Conservation (phyloP, 2,329 filamentous ascomycete genomes). For the Didymella arachidicola region DNA sequence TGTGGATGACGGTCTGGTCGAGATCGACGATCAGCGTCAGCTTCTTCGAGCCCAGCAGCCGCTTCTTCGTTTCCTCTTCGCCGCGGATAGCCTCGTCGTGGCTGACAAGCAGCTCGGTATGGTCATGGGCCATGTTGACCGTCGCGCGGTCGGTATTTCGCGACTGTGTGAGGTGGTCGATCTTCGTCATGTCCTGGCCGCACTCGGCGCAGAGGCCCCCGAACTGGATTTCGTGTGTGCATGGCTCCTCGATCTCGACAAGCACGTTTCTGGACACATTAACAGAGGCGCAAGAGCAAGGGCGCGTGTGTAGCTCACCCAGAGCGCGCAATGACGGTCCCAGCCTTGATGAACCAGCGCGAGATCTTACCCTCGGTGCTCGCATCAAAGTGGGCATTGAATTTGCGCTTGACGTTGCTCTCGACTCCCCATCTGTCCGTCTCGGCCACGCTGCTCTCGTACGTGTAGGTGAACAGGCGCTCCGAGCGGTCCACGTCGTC, state of each 20-base stretch:
- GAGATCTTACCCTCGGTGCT: conserved; percentile 81
- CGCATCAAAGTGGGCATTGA: conserved; percentile 81
- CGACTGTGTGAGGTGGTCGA: conserved; percentile 81
- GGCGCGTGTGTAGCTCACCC: conserved; percentile 45
- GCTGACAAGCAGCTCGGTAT: conserved; percentile 85
- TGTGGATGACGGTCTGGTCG: conserved; percentile 98
- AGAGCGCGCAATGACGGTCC: conserved; percentile 65
- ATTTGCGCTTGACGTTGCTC: conserved; percentile 71
- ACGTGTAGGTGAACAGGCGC: conserved; percentile 85
- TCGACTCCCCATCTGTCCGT: conserved; percentile 77
- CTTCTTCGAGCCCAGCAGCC: conserved; percentile 81
- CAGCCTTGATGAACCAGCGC: conserved; percentile 75
- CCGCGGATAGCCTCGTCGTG: conserved; percentile 78
- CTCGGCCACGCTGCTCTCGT: conserved; percentile 74
- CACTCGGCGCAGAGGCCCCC: conserved; percentile 90
- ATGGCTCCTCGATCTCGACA: conserved; percentile 87
- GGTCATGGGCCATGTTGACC: conserved; percentile 95
- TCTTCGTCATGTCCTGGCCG: conserved; percentile 93
- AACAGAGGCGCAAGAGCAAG: conserved; percentile 13
- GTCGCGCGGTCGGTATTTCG: conserved; percentile 84
- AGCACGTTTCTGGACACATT: conserved; percentile 58
- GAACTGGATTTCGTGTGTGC: conserved; percentile 89
- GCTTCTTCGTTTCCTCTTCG: conserved; percentile 85
- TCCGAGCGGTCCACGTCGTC: conserved; percentile 79
- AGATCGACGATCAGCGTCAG: conserved; percentile 94